Conservation (phyloP, 805 yeast genomes). For the Saturnispora serradocipensis region DNA sequence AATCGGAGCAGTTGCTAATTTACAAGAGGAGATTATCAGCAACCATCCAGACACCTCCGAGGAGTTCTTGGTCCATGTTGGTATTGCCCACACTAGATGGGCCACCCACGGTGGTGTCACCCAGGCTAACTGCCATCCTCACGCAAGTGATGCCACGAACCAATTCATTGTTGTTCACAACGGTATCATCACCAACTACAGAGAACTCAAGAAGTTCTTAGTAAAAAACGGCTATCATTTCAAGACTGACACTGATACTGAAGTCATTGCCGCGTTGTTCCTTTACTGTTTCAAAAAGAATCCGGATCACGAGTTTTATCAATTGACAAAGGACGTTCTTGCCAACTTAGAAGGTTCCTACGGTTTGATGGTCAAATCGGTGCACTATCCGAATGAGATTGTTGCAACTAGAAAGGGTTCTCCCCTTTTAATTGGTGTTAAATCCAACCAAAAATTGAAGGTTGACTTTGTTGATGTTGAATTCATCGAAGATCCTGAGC, state of each 20-base stretch:
- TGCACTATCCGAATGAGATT: slow-evolving; percentile 90
- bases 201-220: slow-evolving; percentile 80
- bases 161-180: slow-evolving; percentile 94
- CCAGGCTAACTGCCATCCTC: slow-evolving; percentile 88
- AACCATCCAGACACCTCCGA: slow-evolving; percentile 47
- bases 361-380: slow-evolving; percentile 86
- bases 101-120: slow-evolving; percentile 98
- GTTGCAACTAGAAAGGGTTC: slow-evolving; percentile 98
- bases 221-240: slow-evolving; percentile 70
- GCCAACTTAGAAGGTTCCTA: slow-evolving; percentile 95
- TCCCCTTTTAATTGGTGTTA: slow-evolving; percentile 93
- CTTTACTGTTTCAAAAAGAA: slow-evolving; percentile 82
- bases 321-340: slow-evolving; percentile 84
- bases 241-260: slow-evolving; percentile 94
- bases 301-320: slow-evolving; percentile 75
- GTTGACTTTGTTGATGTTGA: slow-evolving; percentile 98
- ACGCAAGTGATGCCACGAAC: slow-evolving; percentile 70
- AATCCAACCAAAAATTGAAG: slow-evolving; percentile 88
- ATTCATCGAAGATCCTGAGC: slow-evolving; percentile 56
- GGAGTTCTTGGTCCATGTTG: slow-evolving; percentile 76
- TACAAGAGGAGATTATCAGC: slow-evolving; percentile 53
- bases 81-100: slow-evolving; percentile 99
- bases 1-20: slow-evolving; percentile 83
- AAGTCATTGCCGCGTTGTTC: slow-evolving; percentile 92
- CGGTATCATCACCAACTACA: slow-evolving; percentile 95